Evolutionary conservation across 345 rosid genomes (phyloP), one percentile per base, ranked within the genome.

Genomic region (Populus pruinosa): DNA sequence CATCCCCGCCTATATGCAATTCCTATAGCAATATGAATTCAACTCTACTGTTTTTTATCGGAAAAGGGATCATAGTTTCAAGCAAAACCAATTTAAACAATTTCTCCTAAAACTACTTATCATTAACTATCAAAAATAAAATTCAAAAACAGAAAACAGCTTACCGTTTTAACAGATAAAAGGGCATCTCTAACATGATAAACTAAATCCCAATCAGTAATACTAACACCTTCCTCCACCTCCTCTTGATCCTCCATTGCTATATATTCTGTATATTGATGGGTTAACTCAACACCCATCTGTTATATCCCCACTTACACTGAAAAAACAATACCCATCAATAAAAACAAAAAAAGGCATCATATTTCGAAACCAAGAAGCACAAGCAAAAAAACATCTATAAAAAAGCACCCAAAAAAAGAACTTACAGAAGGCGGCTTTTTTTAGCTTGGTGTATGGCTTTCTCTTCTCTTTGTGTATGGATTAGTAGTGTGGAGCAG

Each of bases 261-360:
- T 17, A 14, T 16, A 67, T 17, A 56, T 33, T 18, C 61, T 2
- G 25, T 65, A 23, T 71, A 68, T 49, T 43, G 23, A 13, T 10
- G 36, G 10, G 70, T 78, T 39, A 69, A 56, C 31, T 79, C 82
- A 47, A 79, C 78, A 7, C 82, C 82, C 82, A 79, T 74, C 18
- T 44, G 27, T 23, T 27, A 63, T 27, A 18, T 50, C 59, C 59
- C 59, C 8, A 17, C 56, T 50, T 50, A 50, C 6, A n/a, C n/a
- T 50, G 59, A 18, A 50, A 50, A 50, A 50, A 50, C 59, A 50
- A 50, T 17, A 50, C 59, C 59, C 8, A 50, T 18, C 7, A 50
- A 18, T 18, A 50, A 50, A 50, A 50, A 50, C 5, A 18, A 18
- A 8, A 50, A 6, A 20, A 50, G 59, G 20, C 8, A 18, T 8